These are phyloP conservation scores for Eustoma russellianum DNA, from an alignment of 257 asterid species.

Conservation along the genomic window DNA sequence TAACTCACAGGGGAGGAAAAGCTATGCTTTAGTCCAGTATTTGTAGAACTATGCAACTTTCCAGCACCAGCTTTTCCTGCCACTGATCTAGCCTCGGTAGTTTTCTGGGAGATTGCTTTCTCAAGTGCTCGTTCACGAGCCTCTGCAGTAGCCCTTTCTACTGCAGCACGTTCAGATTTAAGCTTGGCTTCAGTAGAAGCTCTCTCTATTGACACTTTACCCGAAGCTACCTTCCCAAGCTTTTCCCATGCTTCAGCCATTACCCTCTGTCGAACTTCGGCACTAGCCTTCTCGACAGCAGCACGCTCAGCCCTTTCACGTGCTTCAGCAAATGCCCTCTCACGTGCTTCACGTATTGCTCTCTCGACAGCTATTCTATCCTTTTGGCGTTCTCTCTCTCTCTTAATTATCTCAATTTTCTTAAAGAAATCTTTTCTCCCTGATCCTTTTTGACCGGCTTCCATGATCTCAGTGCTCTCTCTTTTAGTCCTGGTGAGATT, in stretches of 20 bases:
- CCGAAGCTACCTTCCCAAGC: constrained; percentile 42
- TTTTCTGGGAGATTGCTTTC: constrained; percentile 74
- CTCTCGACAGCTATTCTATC: constrained; percentile 79
- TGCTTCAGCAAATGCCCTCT: constrained; percentile 95
- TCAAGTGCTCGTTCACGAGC: constrained; percentile 94
- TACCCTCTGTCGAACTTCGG: constrained; percentile 65
- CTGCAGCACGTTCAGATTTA: constrained; percentile 92
- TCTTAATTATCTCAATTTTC: constrained; percentile 57
- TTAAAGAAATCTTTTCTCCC: constrained; percentile 30
- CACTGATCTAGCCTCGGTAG: constrained; percentile 33
- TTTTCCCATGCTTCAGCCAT: constrained; percentile 65
- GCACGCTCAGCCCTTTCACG: constrained; percentile 91
- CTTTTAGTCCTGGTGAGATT: constrained; percentile 15
- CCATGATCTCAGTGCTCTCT: constrained; percentile 35
- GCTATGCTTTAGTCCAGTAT: constrained; percentile 67
- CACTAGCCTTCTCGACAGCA: constrained; percentile 77
- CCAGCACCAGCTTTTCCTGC: constrained; percentile 32
- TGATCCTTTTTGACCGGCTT: constrained; percentile 19
- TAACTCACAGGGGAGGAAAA: constrained; percentile 76
- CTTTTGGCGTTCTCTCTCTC: constrained; percentile 65
- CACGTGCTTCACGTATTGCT: constrained; percentile 94
- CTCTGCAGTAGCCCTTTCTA: constrained; percentile 89
- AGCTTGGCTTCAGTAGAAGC: constrained; percentile 65
- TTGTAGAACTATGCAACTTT: constrained; percentile 37
- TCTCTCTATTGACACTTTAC: constrained; percentile 37